phyloP scores from a whole-genome alignment of 345 rosid genomes.

The Eucalyptus marginata region DNA sequence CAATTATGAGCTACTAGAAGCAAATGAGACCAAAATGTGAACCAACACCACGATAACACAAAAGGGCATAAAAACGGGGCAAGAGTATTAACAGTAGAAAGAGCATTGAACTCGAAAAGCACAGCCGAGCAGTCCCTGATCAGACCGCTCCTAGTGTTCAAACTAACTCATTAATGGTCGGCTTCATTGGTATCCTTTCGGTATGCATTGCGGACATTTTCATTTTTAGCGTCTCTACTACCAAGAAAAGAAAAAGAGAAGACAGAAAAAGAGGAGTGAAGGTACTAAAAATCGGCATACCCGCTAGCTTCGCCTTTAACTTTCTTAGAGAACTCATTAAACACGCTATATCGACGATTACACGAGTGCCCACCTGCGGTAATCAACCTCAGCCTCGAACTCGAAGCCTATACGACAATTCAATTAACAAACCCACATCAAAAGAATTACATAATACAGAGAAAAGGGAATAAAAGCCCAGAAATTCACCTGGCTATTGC shows the following conservation, averaged over 20 bases:
- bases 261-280: neutral
- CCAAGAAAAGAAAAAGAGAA: neutral
- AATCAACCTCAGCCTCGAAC: constrained; percentile 20
- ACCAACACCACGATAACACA: neutral
- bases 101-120: neutral
- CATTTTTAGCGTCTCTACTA: neutral
- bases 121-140: neutral
- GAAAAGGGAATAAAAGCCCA: neutral
- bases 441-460: neutral
- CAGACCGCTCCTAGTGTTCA: neutral
- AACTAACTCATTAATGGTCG: neutral
- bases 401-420: constrained; percentile 17
- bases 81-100: neutral
- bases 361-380: constrained; percentile 15
- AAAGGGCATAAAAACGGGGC: neutral
- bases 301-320: constrained; percentile 65
- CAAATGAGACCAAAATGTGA: neutral
- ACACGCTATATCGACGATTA: constrained; percentile 57
- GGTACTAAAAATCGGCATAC: constrained; percentile 6
- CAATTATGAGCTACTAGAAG: neutral
- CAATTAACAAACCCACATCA: neutral
- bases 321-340: constrained; percentile 68
- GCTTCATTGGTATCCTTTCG: neutral
- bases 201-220: neutral
- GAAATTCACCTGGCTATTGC: neutral